Percentiles rank a stretch among this genome's conserved stretches.
Evolutionary conservation across 192 early-diverging fungal species (phyloP).

Genomic region (Entophlyctis luteolus): DNA sequence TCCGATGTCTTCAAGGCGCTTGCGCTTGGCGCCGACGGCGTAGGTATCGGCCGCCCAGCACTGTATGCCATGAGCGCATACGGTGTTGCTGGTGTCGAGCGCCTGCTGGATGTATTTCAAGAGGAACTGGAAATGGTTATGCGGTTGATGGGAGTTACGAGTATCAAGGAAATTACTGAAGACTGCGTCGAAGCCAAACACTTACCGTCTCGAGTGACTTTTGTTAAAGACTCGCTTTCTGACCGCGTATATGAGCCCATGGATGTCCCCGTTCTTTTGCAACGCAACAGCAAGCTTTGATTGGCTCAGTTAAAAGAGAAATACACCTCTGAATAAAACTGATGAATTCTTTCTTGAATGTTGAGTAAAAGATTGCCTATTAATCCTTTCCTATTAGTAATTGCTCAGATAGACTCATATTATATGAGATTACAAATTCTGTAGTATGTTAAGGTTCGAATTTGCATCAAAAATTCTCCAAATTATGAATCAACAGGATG

Average conservation of each 20-base stretch:
- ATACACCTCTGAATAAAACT: no score
- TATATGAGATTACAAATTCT: no score
- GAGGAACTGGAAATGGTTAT: slow-evolving; percentile 78
- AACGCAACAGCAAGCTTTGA: no score
- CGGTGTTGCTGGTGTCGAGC: slow-evolving; percentile 80
- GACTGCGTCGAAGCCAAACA: slow-evolving; percentile 33
- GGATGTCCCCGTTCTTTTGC: background rate
- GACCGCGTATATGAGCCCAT: slow-evolving; percentile 33
- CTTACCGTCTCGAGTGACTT: slow-evolving; percentile 27
- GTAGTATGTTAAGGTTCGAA: no score
- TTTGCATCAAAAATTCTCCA: no score
- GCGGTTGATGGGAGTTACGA: slow-evolving; percentile 38
- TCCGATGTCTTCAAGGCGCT: slow-evolving; percentile 94
- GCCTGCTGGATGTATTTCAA: slow-evolving; percentile 69
- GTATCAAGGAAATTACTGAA: slow-evolving; percentile 61
- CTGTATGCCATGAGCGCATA: slow-evolving; percentile 67
- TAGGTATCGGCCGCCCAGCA: slow-evolving; percentile 79
- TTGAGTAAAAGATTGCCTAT: no score
- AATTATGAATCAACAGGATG: no score
- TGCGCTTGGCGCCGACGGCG: slow-evolving; percentile 87
- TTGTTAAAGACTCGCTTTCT: slow-evolving; percentile 17
- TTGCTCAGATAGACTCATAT: no score
- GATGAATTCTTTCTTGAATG: no score
- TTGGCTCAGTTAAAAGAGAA: no score
- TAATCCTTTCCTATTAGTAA: no score